Base-by-base conservation (phyloP, 139 green algal species). In the Eudorina sp. region DNA sequence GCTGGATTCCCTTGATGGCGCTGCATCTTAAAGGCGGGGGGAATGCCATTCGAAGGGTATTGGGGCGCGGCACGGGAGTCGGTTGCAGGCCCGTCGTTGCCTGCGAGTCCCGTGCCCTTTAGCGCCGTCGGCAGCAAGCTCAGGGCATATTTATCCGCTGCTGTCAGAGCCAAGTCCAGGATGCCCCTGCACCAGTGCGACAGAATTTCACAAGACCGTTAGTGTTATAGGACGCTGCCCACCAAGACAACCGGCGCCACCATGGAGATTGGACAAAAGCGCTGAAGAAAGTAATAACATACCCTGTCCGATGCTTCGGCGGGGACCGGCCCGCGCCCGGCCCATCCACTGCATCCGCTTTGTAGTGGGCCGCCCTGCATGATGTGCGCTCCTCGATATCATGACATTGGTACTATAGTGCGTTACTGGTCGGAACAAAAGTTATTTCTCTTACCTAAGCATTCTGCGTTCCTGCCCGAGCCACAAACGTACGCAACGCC, bases 281-380 rank as follows among this genome's bases (percentile, higher is more conserved):
- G 48, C 48, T 9, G 11, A 55, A 55, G 48, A 55, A 55, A 55
- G 48, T 21, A 9, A 55, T 55, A 55, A 53, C 81, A 41, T 78
- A 87, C 81, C 81, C 81, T 4, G 81, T 21, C 4, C 81, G 45
- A 41, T 87, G 81, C 45, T 87, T 87, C 27, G 62, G 64, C 13
- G 81, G 81, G 3, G 45, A 69, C 31, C 46, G 76, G 53, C 70
- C 34, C 13, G 70, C 70, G 21, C 4, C n/a, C 16, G 60, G 60
- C 29, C 25, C 4, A 7, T 76, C 80, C 40, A 76, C 60, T 0
- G 60, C 60, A 11, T 86, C 80, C 60, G 80, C 7, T 46, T 68
- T 66, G 29, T 87, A 87, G 9, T 87, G 81, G 11, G 81, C 81
- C 16, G 81, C 64, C 66, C 81, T 87, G 81, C n/a, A 23, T 4